Conservation (phyloP, 176 grass and related monocot species). For the Carex scoparia region DNA sequence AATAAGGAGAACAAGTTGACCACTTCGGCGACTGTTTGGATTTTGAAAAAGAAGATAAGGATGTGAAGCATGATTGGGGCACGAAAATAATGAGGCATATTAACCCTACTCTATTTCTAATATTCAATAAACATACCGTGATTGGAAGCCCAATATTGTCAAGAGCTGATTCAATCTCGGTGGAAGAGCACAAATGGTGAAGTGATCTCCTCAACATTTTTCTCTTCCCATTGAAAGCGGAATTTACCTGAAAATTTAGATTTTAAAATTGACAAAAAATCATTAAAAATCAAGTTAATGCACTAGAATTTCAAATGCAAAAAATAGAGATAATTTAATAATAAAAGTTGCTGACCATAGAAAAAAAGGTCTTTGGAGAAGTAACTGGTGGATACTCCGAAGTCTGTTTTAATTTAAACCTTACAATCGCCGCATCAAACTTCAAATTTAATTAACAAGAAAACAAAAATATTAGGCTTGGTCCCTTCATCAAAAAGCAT, state of each 20-base stretch:
- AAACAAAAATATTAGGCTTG: neutral
- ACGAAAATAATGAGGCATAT: too few relatives aligned
- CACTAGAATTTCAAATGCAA: constrained; percentile 1
- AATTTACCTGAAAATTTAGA: constrained; percentile 60
- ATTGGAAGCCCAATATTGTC: constrained; percentile 50
- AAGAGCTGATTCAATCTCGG: constrained; percentile 65
- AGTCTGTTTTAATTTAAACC: constrained; percentile 70
- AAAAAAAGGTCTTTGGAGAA: constrained; percentile 82
- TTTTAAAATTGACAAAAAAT: neutral
- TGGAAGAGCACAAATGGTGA: constrained; percentile 57
- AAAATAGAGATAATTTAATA: neutral
- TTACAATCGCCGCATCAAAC: constrained; percentile 92
- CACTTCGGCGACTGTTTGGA: too few relatives aligned
- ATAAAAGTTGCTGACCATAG: constrained; percentile 46
- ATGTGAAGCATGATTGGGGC: too few relatives aligned
- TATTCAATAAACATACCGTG: constrained; percentile 47
- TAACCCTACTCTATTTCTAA: neutral
- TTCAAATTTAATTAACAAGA: constrained; percentile 27
- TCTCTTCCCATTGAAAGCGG: constrained; percentile 84
- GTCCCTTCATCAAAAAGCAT: constrained; percentile 3
- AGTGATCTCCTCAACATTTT: constrained; percentile 97
- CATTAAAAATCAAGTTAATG: neutral
- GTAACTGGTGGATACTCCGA: constrained; percentile 60
- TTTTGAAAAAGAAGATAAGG: too few relatives aligned
- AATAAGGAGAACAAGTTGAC: too few relatives aligned